Evolutionary conservation across 116 monocot species (phyloP), one percentile per base, ranked within the genome.

Genomic region (Posidonia oceanica): DNA sequence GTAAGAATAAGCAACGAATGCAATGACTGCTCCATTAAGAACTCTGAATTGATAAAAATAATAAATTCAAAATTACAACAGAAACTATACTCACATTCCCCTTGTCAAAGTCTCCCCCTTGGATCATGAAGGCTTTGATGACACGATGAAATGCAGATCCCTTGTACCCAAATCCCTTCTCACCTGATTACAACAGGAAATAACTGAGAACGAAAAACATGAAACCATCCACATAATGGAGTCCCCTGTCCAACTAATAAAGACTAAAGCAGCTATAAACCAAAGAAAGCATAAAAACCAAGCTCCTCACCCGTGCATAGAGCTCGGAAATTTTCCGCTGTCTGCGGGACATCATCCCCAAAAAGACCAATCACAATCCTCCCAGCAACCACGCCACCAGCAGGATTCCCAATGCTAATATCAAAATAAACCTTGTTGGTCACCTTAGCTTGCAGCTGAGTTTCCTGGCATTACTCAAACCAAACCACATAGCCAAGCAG

Each of bases 111-210:
- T 94, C 94, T 67, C 94, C 94, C 13, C 94, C 94, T 79, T 94
- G 94, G 55, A 94, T 94, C 94, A 94, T 94, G 82, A 94, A 94
- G 62, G 90, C 91, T 40, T 86, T 90, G 61, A 94, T 94, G 75
- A 94, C 91, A 69, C 90, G 88, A 64, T 94, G 94, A 70, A 94
- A 94, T 21, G 78, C 59, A 23, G 88, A 90, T 58, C 94, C 94
- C 75, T 90, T 94, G 77, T 75, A 94, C 3, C 94, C 94, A 78
- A 94, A 94, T 16, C 94, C 94, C 69, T 94, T 91, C 73, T 94
- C 91, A 11, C 91, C 94, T 94, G 70, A 61, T 75, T 14, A 70
- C 14, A 70, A 62, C 36, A 71, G 11, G 8, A 3, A 22, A 29
- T 29, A 29, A 29, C 29, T 29, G 62, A 37, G 62, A 41, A 16